A percentile compares a stretch with the other conserved stretches of the same genome.
Evolutionary conservation across 2,329 filamentous ascomycete genomes (phyloP).

Genomic region (Aspergillus glaucus): DNA sequence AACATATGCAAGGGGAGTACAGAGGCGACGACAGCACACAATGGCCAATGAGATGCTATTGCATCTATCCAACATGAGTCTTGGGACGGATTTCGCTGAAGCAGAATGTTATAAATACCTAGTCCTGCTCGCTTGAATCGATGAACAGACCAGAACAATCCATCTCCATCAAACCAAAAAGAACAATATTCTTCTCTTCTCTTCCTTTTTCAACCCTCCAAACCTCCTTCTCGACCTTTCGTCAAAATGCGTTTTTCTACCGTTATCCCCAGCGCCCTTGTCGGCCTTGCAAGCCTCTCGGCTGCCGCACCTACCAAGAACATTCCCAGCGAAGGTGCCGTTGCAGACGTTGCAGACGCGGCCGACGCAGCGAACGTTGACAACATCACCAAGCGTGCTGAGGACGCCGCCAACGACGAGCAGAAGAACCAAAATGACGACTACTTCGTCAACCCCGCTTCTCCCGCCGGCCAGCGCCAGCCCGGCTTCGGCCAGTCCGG

Average conservation of each 20-base stretch:
- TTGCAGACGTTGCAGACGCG: no score
- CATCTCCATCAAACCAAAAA: background rate
- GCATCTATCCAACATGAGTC: no score
- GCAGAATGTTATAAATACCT: background rate
- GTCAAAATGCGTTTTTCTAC: background rate
- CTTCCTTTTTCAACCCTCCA: background rate
- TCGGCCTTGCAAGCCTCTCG: background rate
- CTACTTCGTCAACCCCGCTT: background rate
- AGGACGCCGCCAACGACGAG: background rate
- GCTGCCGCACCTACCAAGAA: background rate
- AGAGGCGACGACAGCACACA: background rate
- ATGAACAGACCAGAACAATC: background rate
- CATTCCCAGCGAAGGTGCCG: no score
- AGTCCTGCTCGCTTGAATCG: background rate
- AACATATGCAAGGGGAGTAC: background rate
- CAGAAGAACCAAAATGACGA: background rate
- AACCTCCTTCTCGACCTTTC: background rate
- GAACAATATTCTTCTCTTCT: background rate
- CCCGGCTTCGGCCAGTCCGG: no score
- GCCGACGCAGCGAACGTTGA: no score
- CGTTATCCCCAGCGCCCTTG: slow-evolving; percentile 2
- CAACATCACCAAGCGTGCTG: background rate
- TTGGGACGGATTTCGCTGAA: background rate
- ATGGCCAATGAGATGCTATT: no score
- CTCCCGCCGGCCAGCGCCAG: no score